Percentiles rank a stretch among this genome's conserved stretches.
Conservation (phyloP, 2,329 filamentous ascomycete species). For the Ceratocystis cacaofunesta region DNA sequence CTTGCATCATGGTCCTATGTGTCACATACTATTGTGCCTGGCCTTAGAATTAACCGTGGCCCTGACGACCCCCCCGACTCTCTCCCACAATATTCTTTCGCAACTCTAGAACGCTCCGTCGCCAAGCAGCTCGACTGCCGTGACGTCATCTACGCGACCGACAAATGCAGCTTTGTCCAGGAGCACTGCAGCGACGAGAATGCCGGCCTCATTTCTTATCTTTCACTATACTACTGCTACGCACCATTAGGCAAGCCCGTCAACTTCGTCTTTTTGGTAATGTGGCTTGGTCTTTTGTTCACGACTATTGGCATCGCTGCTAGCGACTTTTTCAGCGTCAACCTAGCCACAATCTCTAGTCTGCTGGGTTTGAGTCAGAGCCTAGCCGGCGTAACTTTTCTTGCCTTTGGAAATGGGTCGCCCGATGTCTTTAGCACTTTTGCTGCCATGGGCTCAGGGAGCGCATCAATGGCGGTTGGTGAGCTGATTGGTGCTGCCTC, state of each 20-base stretch:
- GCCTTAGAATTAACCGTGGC: neutral
- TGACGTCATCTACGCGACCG: constrained; percentile 56
- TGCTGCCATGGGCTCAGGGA: constrained; percentile 92
- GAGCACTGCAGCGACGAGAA: constrained; percentile 77
- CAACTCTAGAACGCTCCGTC: neutral
- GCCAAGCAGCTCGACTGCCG: constrained; percentile 43
- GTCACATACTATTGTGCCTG: neutral
- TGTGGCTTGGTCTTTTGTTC: constrained; percentile 83
- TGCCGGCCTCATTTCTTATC: constrained; percentile 76
- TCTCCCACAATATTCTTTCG: neutral
- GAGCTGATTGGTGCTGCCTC: constrained; percentile 88
- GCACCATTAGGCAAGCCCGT: constrained; percentile 53
- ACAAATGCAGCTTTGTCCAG: constrained; percentile 78
- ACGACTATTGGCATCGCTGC: constrained; percentile 95
- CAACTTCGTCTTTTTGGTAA: constrained; percentile 61
- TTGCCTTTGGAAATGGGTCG: constrained; percentile 94
- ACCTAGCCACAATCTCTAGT: constrained; percentile 80
- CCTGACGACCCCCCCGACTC: neutral
- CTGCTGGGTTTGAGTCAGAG: constrained; percentile 90
- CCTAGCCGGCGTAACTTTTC: constrained; percentile 85
- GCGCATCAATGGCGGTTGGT: constrained; percentile 88
- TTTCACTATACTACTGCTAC: constrained; percentile 79
- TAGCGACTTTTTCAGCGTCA: constrained; percentile 96
- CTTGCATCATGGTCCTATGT: constrained; percentile 9
- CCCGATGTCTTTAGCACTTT: constrained; percentile 98